phyloP scores from a whole-genome alignment of 495 filamentous ascomycete genomes.

The Aeminium ludgeri region DNA sequence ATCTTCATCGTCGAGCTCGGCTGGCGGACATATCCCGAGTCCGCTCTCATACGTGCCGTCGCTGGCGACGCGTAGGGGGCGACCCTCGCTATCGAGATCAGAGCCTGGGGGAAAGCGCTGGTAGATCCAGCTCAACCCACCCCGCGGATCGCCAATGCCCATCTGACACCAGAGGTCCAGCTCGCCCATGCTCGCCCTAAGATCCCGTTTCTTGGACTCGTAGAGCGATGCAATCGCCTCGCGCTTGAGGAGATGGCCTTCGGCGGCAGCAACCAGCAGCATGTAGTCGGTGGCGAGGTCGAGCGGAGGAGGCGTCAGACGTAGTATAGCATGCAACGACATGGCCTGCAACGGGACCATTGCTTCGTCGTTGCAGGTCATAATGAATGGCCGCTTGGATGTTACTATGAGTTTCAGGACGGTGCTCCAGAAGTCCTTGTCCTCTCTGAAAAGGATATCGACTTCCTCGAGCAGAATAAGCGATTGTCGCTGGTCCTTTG shows the following conservation, averaged over 20 bases:
- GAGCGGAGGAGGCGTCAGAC: slow-evolving; percentile 50
- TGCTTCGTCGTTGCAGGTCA: slow-evolving; percentile 85
- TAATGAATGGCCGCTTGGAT: slow-evolving; percentile 78
- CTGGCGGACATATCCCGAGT: slow-evolving; percentile 61
- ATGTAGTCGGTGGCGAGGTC: slow-evolving; percentile 65
- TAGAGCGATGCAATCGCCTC: slow-evolving; percentile 54
- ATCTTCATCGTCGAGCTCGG: slow-evolving; percentile 12
- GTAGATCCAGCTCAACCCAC: slow-evolving; percentile 81
- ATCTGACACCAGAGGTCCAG: slow-evolving; percentile 96
- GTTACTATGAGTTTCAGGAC: slow-evolving; percentile 58
- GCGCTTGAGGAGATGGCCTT: slow-evolving; percentile 68
- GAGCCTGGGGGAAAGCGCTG: slow-evolving; percentile 51
- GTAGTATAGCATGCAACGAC: slow-evolving; percentile 67
- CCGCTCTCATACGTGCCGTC: slow-evolving; percentile 55
- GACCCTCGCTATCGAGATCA: slow-evolving; percentile 48
- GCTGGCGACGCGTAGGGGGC: slow-evolving; percentile 64
- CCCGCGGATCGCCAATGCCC: slow-evolving; percentile 72
- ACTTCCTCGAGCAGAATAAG: slow-evolving; percentile 90
- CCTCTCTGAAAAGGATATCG: slow-evolving; percentile 84
- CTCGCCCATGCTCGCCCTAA: slow-evolving; percentile 70
- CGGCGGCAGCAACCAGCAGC: slow-evolving; percentile 67
- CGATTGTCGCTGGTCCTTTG: slow-evolving; percentile 68
- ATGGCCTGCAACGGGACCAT: slow-evolving; percentile 53
- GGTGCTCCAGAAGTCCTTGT: slow-evolving; percentile 84
- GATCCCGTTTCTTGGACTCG: slow-evolving; percentile 44